These are phyloP conservation scores for Chrysanthemum seticuspe DNA, from an alignment of 129 eudicot species.

Conservation along the genomic window DNA sequence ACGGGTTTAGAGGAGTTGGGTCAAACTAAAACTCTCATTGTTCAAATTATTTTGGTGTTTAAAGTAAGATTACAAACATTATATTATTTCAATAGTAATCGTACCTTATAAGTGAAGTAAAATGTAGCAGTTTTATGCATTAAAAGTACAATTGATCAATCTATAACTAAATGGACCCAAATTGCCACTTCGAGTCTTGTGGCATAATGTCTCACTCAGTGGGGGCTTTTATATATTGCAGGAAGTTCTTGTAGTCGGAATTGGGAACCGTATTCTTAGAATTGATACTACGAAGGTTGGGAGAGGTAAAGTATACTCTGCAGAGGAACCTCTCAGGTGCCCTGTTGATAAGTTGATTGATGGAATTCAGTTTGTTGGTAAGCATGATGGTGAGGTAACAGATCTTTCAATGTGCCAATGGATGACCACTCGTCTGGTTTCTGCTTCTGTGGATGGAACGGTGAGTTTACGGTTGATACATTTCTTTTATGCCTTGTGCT, in stretches of 20 bases:
- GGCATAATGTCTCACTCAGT: neutral
- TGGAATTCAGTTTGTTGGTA: conserved; percentile 92
- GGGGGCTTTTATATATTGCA: conserved; percentile 24
- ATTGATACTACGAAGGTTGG: conserved; percentile 95
- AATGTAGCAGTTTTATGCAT: no score
- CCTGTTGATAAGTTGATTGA: conserved; percentile 76
- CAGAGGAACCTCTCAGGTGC: conserved; percentile 80
- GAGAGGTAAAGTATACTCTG: conserved; percentile 72
- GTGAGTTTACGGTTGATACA: conserved; percentile 28
- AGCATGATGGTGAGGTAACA: conserved; percentile 97
- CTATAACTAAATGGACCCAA: no score
- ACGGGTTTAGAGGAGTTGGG: no score
- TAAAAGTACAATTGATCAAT: no score
- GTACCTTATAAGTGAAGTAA: no score
- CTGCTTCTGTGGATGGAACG: conserved; percentile 98
- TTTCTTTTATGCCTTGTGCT: neutral
- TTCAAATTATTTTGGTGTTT: no score
- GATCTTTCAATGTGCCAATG: conserved; percentile 99
- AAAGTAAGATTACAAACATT: no score
- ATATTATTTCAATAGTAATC: no score
- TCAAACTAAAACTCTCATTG: no score
- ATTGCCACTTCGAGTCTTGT: no score
- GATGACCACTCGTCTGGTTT: conserved; percentile 99
- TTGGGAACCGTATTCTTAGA: conserved; percentile 66
- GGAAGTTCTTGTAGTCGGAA: conserved; percentile 94